Evolutionary conservation across 208 protist genomes (phyloP).

Genomic region (Trypanosoma lewisi): DNA sequence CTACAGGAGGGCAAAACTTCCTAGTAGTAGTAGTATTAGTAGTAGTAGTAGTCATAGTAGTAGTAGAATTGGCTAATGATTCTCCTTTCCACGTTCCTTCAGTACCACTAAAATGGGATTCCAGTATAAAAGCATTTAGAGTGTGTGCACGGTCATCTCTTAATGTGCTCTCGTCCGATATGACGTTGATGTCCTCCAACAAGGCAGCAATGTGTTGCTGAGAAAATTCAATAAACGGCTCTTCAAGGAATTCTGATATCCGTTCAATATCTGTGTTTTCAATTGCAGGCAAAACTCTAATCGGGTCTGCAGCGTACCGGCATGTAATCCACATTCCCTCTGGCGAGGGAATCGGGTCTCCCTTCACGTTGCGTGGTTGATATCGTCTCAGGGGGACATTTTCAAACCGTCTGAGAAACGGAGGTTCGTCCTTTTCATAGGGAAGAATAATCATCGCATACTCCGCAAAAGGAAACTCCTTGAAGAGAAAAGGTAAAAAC

Average conservation of each 20-base stretch:
- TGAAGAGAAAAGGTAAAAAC: constrained; percentile 71
- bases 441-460: constrained; percentile 69
- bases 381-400: constrained; percentile 82
- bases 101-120: neutral
- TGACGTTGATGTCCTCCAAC: constrained; percentile 16
- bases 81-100: too few relatives aligned
- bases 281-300: constrained; percentile 15
- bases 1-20: too few relatives aligned
- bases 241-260: constrained; percentile 27
- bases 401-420: constrained; percentile 68
- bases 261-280: constrained; percentile 4
- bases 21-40: too few relatives aligned
- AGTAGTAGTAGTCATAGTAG: too few relatives aligned
- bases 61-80: too few relatives aligned
- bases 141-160: neutral
- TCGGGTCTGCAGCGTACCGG: constrained; percentile 29
- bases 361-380: constrained; percentile 65
- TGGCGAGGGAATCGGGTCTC: constrained; percentile 57
- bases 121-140: neutral
- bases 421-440: constrained; percentile 69
- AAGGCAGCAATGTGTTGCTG: constrained; percentile 15
- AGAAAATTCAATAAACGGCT: constrained; percentile 19
- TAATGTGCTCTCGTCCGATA: neutral
- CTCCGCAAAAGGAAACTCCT: constrained; percentile 74
- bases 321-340: constrained; percentile 80